phyloP scores from a whole-genome alignment of 2,329 filamentous ascomycete genomes.

The Thermothelomyces thermophilus region DNA sequence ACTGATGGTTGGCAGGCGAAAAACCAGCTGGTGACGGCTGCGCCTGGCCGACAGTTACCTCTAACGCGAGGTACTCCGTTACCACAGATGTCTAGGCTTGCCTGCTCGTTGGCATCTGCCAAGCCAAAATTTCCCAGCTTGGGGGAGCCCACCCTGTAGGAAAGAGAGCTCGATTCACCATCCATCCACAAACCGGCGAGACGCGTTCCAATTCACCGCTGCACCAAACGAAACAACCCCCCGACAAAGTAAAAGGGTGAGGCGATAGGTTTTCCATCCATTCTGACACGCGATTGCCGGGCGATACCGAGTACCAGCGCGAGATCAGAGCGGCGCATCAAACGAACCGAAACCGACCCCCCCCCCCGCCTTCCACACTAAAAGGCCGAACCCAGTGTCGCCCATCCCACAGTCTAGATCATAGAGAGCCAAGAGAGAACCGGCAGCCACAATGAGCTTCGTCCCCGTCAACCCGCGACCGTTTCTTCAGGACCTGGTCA shows the following conservation, averaged over 20 bases:
- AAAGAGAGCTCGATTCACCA: neutral
- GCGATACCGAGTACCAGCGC: too few relatives aligned
- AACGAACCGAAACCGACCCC: neutral
- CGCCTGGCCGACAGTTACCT: neutral
- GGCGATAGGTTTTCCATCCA: too few relatives aligned
- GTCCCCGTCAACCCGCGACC: constrained; percentile 95
- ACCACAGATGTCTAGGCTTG: neutral
- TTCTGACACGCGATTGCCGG: too few relatives aligned
- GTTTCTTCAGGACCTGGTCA: constrained; percentile 90
- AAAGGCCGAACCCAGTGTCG: neutral
- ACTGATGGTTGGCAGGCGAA: neutral
- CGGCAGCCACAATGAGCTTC: constrained; percentile 41
- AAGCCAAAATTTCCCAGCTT: constrained; percentile 17
- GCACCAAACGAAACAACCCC: neutral
- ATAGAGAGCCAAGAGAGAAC: neutral
- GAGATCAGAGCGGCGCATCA: neutral
- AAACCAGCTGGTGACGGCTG: neutral
- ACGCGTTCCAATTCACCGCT: neutral
- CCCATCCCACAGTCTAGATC: neutral
- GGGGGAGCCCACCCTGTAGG: neutral
- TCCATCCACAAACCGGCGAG: neutral
- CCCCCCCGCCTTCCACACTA: too few relatives aligned
- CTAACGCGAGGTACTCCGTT: too few relatives aligned
- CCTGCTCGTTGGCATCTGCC: constrained; percentile 7
- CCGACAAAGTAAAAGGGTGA: too few relatives aligned